Base-by-base conservation (phyloP, 106 monocot genomes). In the Acorus gramineus region DNA sequence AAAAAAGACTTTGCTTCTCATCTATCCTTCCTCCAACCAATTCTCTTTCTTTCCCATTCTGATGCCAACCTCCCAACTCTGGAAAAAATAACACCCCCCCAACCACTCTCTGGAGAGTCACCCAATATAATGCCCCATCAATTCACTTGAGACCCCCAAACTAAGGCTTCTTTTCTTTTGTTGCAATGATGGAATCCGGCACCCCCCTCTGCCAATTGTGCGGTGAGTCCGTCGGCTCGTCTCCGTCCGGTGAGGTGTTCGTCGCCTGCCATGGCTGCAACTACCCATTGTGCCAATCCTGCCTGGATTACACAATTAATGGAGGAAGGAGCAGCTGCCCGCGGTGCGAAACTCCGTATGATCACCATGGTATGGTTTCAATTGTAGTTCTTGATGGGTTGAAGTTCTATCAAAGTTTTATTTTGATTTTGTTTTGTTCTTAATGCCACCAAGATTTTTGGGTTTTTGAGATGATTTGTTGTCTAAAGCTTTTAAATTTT, bases 1-100 rank as follows among this genome's bases (percentile, higher is more conserved):
- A 58, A 69, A 76, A 54, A 70, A 55, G 50, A 59, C 77, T 79
- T 93, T 93, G 92, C 88, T 93, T 85, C 70, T 53, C 71, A 61
- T 93, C 73, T 85, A 66, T 78, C 89, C 79, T 60, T 74, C 63
- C 66, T 87, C 66, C 92, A 11, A 70, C 70, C 71, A 28, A 28
- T 28, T 28, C 28, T 28, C 28, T 28, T 28, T 28, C 28, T 28
- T 28, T 28, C 28, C 28, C 28, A 28, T 28, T 28, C 28, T 28
- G 84, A 88, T 66, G 58, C 73, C 69, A 78, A 93, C 80, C 2
- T 65, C 61, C 11, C 75, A 93, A 73, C 86, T 64, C 57, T 50
- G 14, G 0, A 1, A 7, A 6, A 28, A 28, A 28, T 28, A 28
- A 28, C 44, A 43, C 14, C 43, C 52, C 68, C 53, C 6, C 46